These are phyloP conservation scores for Tagetes patula DNA, from an alignment of 129 eudicot species.

Conservation along the genomic window DNA sequence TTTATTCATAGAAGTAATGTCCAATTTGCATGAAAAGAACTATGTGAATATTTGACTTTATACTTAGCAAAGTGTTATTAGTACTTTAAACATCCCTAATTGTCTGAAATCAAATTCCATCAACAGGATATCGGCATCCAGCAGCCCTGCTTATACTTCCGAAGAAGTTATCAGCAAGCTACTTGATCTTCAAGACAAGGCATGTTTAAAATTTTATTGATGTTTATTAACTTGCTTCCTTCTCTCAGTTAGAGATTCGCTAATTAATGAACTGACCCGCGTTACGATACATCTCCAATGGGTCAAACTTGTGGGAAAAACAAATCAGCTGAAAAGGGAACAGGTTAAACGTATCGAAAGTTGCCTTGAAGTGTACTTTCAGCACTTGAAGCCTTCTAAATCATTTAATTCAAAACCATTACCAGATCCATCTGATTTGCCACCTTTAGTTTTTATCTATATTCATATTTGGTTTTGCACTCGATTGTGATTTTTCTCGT, in stretches of 20 bases:
- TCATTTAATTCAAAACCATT: not conserved
- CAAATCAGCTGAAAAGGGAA: not conserved
- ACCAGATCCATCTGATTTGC: not conserved
- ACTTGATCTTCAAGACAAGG: slow-evolving; percentile 81
- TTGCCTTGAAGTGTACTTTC: not conserved
- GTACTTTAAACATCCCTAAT: slow-evolving; percentile 8
- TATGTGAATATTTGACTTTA: not conserved
- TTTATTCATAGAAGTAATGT: not conserved
- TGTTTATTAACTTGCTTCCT: not conserved
- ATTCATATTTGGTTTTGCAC: not conserved
- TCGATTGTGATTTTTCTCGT: slow-evolving; percentile 3
- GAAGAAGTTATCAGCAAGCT: slow-evolving; percentile 74
- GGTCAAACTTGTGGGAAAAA: not conserved
- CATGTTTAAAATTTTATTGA: slow-evolving; percentile 16
- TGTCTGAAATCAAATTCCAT: slow-evolving; percentile 8
- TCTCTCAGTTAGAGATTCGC: not conserved
- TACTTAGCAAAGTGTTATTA: not conserved
- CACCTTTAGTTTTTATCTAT: not conserved
- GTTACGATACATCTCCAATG: not conserved
- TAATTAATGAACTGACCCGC: not conserved
- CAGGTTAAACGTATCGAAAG: not conserved
- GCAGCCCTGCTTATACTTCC: slow-evolving; percentile 73
- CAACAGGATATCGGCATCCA: slow-evolving; percentile 62
- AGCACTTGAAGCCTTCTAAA: not conserved
- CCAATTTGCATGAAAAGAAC: not conserved